Base-by-base conservation (phyloP, 179 eudicot species). In the Vitellaria paradoxa region DNA sequence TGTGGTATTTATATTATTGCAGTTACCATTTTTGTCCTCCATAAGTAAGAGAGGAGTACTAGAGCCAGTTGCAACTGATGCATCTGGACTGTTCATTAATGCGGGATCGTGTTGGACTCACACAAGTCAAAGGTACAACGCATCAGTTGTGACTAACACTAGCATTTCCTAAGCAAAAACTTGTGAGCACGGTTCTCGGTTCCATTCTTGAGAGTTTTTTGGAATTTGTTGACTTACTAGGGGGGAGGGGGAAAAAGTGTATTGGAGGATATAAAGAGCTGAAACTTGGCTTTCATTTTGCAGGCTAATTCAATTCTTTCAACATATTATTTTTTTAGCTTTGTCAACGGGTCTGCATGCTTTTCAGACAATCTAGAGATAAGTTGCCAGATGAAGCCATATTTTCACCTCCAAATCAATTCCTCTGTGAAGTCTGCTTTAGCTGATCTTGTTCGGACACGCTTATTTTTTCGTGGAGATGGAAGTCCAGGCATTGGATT, bases 291-390 rank as follows among this genome's bases (percentile, higher is more conserved):
- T 5, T 52, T 26, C 67, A 14, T 70, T 6, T 81, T 81, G 77
- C 80, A 73, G 84, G 80, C 77, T 60, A 62, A 76, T 20, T 10
- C 62, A 11, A 13, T n/a, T 56, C 56, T 53, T 65, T 81, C 60
- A 65, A 66, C 74, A 46, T 37, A 63, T 30, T 30, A 72, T 59
- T 40, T 67, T 77, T 73, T 49, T 24, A 65, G 46, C 1, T 2
- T 30, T 30, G 37, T 30, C 37, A 30, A 50, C 47, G 61, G 20
- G 56, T 57, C 65, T 59, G 53, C 68, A 37, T 18, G 13, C 14
- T 42, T n/a, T 61, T 59, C 59, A 47, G 37, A 30, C 37, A 30
- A 47, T 30, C 42, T 7, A 55, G 37, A 26, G 17, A 14, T 21
- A 8, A 46, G 70, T 26, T 23, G 5, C 30, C n/a, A 10, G 65